These are phyloP conservation scores for Brettanomyces custersianus DNA, from an alignment of 805 yeast genomes.

Conservation along the genomic window DNA sequence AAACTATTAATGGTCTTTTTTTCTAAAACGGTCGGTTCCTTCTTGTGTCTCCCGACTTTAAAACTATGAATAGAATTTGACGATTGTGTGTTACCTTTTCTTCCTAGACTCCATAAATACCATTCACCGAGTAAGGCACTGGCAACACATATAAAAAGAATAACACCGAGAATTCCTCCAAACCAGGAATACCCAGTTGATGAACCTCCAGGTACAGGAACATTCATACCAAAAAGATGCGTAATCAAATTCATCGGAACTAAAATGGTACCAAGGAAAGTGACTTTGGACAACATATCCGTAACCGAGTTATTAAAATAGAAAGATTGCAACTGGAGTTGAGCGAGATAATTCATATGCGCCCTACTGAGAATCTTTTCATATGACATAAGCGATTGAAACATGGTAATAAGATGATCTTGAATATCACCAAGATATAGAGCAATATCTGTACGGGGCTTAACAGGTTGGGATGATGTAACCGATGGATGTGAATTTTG, in stretches of 20 bases:
- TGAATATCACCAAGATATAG: slow-evolving; percentile 91
- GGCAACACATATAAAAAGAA: slow-evolving; percentile 16
- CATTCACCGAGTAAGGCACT: slow-evolving; percentile 14
- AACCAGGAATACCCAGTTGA: slow-evolving; percentile 44
- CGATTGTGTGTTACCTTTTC: slow-evolving; percentile 4
- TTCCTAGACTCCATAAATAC: slow-evolving; percentile 17
- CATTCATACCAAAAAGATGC: slow-evolving; percentile 96
- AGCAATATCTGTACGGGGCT: slow-evolving; percentile 87
- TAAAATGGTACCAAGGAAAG: slow-evolving; percentile 80
- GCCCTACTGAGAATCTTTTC: slow-evolving; percentile 90
- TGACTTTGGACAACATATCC: slow-evolving; percentile 79
- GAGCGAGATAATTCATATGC: slow-evolving; percentile 88
- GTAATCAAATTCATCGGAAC: slow-evolving; percentile 87
- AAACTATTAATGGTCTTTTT: slow-evolving; percentile 21
- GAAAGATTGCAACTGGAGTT: slow-evolving; percentile 86
- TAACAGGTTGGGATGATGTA: slow-evolving; percentile 22
- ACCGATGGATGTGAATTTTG: slow-evolving; percentile 26
- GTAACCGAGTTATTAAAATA: slow-evolving; percentile 79
- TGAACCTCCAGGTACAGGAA: slow-evolving; percentile 64
- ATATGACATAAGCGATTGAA: slow-evolving; percentile 78
- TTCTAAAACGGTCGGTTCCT: slow-evolving; percentile 6
- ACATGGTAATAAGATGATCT: slow-evolving; percentile 95
- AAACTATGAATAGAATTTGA: slow-evolving; percentile 21
- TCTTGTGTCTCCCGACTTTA: slow-evolving; percentile 19
- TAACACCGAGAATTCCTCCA: slow-evolving; percentile 26